Percentiles rank a stretch among this genome's conserved stretches.
phyloP scores from a whole-genome alignment of 1,284 basidiomycete species.

The Stygiomarasmius scandens region DNA sequence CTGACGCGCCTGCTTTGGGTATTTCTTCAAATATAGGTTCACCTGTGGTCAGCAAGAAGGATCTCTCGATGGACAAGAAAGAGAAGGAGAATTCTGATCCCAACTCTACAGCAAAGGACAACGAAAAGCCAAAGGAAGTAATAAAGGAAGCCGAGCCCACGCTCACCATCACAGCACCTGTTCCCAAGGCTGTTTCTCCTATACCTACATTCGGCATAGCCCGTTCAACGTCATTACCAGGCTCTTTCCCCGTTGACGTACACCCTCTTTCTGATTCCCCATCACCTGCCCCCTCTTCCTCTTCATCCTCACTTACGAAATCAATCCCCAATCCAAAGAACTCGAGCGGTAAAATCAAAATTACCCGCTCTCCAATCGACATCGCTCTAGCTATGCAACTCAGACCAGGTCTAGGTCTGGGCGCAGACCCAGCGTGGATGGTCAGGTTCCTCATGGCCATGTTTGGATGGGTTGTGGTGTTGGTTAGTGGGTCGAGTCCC shows the following conservation, averaged over 20 bases:
- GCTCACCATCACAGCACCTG: neutral
- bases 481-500: constrained; percentile 21
- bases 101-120: neutral
- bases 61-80: neutral
- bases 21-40: constrained; percentile 4
- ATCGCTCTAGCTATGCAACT: constrained; percentile 77
- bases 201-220: neutral
- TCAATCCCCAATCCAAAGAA: neutral
- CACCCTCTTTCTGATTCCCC: constrained; percentile 8
- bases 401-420: constrained; percentile 63
- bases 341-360: constrained; percentile 20
- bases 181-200: constrained; percentile 15
- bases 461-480: constrained; percentile 73
- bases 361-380: constrained; percentile 53
- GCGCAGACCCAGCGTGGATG: constrained; percentile 77
- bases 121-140: neutral
- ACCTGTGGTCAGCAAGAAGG: neutral
- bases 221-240: constrained; percentile 21
- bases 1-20: constrained; percentile 24
- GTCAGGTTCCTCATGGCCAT: constrained; percentile 76
- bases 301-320: neutral
- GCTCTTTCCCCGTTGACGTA: constrained; percentile 16
- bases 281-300: neutral
- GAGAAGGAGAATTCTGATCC: neutral
- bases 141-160: neutral